phyloP scores from a whole-genome alignment of 2,329 filamentous ascomycete species.

The Botrytis fragariae region DNA sequence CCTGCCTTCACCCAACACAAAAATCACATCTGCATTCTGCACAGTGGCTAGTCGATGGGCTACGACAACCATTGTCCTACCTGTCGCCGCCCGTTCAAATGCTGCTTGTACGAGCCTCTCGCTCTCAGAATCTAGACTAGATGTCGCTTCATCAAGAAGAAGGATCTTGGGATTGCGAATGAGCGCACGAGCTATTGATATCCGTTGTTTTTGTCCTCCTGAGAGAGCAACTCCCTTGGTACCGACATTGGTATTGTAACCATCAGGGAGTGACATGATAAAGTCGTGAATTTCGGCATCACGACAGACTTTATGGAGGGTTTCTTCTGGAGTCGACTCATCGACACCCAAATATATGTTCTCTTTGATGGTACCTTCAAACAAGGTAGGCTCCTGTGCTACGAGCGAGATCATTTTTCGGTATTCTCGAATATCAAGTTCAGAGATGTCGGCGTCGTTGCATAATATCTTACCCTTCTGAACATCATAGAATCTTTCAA shows the following conservation, averaged over 20 bases:
- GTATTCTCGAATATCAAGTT: slow-evolving; percentile 60
- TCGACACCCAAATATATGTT: slow-evolving; percentile 66
- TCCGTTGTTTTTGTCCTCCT: slow-evolving; percentile 55
- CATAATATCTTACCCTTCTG: slow-evolving; percentile 62
- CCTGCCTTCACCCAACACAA: slow-evolving; percentile 35
- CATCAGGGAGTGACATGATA: slow-evolving; percentile 51
- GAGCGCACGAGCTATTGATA: slow-evolving; percentile 54
- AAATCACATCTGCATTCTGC: slow-evolving; percentile 57
- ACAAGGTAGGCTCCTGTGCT: slow-evolving; percentile 68
- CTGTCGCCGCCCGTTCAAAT: slow-evolving; percentile 61
- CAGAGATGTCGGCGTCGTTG: slow-evolving; percentile 58
- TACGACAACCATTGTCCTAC: slow-evolving; percentile 73
- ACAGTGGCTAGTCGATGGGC: slow-evolving; percentile 76
- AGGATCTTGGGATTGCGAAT: slow-evolving; percentile 52
- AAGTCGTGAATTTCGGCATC: slow-evolving; percentile 54
- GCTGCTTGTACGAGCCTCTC: slow-evolving; percentile 61
- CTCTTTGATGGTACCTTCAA: slow-evolving; percentile 62
- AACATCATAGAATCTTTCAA: slow-evolving; percentile 64
- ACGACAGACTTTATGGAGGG: slow-evolving; percentile 47
- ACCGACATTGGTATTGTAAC: slow-evolving; percentile 49
- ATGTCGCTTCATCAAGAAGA: slow-evolving; percentile 59
- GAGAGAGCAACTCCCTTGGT: slow-evolving; percentile 47
- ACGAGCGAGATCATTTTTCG: slow-evolving; percentile 66
- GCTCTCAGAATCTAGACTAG: slow-evolving; percentile 53
- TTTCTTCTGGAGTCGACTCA: slow-evolving; percentile 41